Evolutionary conservation across 1,284 basidiomycete species (phyloP).

Genomic region (Pseudomicrostroma phylloplanum): DNA sequence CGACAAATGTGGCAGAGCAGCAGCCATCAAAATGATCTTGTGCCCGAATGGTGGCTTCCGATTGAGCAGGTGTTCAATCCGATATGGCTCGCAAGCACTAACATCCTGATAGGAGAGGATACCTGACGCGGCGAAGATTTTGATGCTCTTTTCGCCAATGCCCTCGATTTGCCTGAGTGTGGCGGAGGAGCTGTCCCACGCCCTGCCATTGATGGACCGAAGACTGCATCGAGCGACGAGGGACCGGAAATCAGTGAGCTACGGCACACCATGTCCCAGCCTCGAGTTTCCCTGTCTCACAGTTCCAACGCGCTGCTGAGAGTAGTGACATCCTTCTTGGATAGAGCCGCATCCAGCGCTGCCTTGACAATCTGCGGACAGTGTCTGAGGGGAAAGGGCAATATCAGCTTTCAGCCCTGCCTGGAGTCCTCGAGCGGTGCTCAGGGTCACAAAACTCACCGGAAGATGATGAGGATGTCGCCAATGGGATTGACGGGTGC

Average conservation of each 20-base stretch:
- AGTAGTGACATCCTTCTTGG: background rate
- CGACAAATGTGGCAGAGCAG: constrained; percentile 23
- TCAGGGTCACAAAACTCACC: constrained; percentile 7
- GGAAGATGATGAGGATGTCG: constrained; percentile 24
- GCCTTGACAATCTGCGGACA: constrained; percentile 19
- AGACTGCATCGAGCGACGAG: constrained; percentile 7
- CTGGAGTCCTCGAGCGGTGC: no score
- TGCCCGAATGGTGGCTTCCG: constrained; percentile 33
- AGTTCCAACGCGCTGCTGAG: constrained; percentile 9
- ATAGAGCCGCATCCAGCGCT: constrained; percentile 9
- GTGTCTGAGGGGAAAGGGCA: no score
- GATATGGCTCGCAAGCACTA: constrained; percentile 18
- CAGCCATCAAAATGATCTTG: constrained; percentile 23
- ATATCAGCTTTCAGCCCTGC: no score
- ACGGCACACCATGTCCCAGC: no score
- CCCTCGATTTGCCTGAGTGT: constrained; percentile 70
- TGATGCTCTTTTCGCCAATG: constrained; percentile 68
- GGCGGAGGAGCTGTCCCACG: constrained; percentile 75
- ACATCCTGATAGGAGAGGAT: constrained; percentile 21
- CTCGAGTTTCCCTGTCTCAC: no score
- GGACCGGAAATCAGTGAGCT: no score
- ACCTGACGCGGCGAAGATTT: constrained; percentile 27
- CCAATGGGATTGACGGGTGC: constrained; percentile 12
- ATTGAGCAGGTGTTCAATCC: constrained; percentile 35
- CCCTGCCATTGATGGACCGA: constrained; percentile 61